Evolutionary conservation across 2,329 filamentous ascomycete species (phyloP).

Genomic region (Colletotrichum sp.): DNA sequence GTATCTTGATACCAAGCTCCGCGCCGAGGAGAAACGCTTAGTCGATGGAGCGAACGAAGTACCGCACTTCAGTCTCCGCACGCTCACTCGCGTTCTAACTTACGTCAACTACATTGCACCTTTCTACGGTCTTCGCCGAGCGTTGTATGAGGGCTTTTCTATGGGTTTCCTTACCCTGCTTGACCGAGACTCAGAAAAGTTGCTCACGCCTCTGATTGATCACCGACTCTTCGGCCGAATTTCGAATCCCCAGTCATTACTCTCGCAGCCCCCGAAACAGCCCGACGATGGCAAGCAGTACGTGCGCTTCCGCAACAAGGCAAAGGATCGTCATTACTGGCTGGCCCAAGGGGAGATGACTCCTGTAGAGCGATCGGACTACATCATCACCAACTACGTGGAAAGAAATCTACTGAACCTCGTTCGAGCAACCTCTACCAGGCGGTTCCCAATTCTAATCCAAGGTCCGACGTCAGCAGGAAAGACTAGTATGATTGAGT

Average conservation of each 20-base stretch:
- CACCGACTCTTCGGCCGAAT: conserved; percentile 78
- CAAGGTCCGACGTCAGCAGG: conserved; percentile 97
- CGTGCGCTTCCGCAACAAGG: conserved; percentile 75
- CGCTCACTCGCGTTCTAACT: conserved; percentile 85
- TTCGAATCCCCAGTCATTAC: conserved; percentile 72
- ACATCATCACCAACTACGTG: conserved; percentile 96
- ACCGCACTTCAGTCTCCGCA: conserved; percentile 95
- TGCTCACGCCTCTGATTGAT: conserved; percentile 80
- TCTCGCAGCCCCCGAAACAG: conserved; percentile 78
- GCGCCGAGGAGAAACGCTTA: conserved; percentile 81
- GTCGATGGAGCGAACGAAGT: conserved; percentile 96
- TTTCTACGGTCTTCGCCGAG: conserved; percentile 82
- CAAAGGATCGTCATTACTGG: conserved; percentile 81
- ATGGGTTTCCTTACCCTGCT: conserved; percentile 97
- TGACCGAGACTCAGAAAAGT: conserved; percentile 78
- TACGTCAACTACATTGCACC: conserved; percentile 88
- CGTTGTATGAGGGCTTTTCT: conserved; percentile 92
- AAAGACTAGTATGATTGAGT: conserved; percentile 99
- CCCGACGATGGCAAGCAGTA: conserved; percentile 80
- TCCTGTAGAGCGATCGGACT: conserved; percentile 79
- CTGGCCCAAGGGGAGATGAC: conserved; percentile 75
- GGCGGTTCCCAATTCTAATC: conserved; percentile 90
- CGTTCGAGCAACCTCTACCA: conserved; percentile 89
- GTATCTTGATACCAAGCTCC: conserved; percentile 85
- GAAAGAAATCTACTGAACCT: conserved; percentile 94